Conservation (phyloP, 1,284 basidiomycete genomes). For the Gomphus sp. region DNA sequence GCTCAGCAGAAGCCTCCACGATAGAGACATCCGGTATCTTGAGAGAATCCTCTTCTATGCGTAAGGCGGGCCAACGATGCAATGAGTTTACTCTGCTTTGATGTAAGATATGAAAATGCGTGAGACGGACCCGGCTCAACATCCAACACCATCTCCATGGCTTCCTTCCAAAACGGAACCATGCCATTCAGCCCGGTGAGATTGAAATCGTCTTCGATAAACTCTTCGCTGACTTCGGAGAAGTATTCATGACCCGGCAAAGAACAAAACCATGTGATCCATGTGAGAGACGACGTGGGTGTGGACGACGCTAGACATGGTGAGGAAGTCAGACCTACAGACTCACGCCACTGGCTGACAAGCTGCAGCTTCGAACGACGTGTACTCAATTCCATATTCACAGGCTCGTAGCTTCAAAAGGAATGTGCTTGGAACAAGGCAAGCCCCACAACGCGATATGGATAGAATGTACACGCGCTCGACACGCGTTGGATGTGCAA, state of each 20-base stretch:
- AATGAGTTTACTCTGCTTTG: slow-evolving; percentile 2
- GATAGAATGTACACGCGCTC: slow-evolving; percentile 7
- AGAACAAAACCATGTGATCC: slow-evolving; percentile 99
- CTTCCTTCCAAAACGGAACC: slow-evolving; percentile 99
- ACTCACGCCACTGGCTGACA: slow-evolving; percentile 5
- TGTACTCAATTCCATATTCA: background rate
- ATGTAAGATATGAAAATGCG: slow-evolving; percentile 6
- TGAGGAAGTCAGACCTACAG: slow-evolving; percentile 5
- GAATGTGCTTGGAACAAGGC: background rate
- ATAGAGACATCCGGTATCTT: slow-evolving; percentile 94
- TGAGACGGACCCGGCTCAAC: slow-evolving; percentile 87
- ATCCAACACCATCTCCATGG: slow-evolving; percentile 99
- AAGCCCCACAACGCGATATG: background rate
- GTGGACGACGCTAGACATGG: slow-evolving; percentile 60
- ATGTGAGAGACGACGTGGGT: slow-evolving; percentile 82
- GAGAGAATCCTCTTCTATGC: slow-evolving; percentile 82
- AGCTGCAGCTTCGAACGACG: slow-evolving; percentile 2
- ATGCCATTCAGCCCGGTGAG: slow-evolving; percentile 91
- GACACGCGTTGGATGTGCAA: background rate
- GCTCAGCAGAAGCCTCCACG: slow-evolving; percentile 94
- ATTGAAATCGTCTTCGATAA: slow-evolving; percentile 99
- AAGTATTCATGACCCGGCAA: slow-evolving; percentile 99
- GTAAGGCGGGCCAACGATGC: background rate
- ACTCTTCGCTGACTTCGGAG: slow-evolving; percentile 95
- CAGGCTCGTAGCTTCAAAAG: background rate